Evolutionary conservation across 1,139 yeast genomes (phyloP), one percentile per base, ranked within the genome.

Genomic region (Chernovozyma aurita): DNA sequence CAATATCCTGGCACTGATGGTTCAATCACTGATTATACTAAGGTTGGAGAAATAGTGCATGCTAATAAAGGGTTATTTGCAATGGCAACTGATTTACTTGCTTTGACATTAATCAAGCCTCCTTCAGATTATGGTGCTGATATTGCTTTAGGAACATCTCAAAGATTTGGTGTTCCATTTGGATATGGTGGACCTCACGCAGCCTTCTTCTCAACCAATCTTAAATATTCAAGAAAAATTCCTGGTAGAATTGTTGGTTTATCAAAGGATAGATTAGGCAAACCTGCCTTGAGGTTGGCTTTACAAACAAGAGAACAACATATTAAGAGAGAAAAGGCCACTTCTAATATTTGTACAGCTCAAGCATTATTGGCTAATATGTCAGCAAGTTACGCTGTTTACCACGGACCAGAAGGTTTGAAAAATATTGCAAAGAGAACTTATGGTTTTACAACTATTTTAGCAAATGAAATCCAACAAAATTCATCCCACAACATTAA

Each of bases 161-260:
- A 92, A 70, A 76, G 98, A 61, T 87, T 92, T 50, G 98, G 98
- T 53, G 97, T 92, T 32, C 97, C 98, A 39, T 78, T 90, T 65
- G 98, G 97, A 12, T 92, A 81, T 55, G 98, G 98, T 54, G 98
- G 98, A 24, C 98, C 98, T 4, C 98, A 92, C 59, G 98, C 98
- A 36, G 98, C 96, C 0, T 92, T 87, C 66, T 90, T 92, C 53
- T 87, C 97, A 13, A 95, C 94, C 34, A 72, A 79, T 18, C 75
- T 79, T 43, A 74, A 78, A 43, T 75, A 85, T 53, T 85, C 87
- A 55, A 79, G 98, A 59, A 90, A 90, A 61, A 87, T 92, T 59
- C 98, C 98, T 3, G 98, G 98, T 31, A 78, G 98, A 66, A 76
- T 92, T 40, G 92, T 92, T 39, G 98, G 98, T 54, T 80, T 86